Conservation (phyloP, 495 filamentous ascomycete species). For the Tuber aestivum region DNA sequence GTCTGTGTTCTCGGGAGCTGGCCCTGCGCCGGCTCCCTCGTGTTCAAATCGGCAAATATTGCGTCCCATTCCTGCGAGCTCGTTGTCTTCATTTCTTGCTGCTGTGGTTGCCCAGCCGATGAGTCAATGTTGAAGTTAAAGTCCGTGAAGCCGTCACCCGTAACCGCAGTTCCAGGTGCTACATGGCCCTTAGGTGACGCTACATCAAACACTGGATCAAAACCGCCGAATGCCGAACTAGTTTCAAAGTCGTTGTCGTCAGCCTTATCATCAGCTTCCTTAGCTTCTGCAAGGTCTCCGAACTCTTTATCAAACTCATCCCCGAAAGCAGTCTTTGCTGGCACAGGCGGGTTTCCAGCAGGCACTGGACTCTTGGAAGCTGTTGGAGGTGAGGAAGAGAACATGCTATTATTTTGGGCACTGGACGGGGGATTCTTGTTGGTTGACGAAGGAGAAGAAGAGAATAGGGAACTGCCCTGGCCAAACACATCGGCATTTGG, state of each 20-base stretch:
- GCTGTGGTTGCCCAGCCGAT: constrained; percentile 27
- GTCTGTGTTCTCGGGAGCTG: constrained; percentile 31
- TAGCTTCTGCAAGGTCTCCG: constrained; percentile 77
- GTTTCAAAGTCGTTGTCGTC: constrained; percentile 73
- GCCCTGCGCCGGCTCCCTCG: constrained; percentile 46
- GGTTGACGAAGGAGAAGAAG: constrained; percentile 15
- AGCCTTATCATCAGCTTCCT: constrained; percentile 71
- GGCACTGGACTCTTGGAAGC: constrained; percentile 37
- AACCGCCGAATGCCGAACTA: constrained; percentile 55
- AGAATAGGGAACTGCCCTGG: constrained; percentile 27
- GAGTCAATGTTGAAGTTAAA: constrained; percentile 41
- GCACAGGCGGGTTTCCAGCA: constrained; percentile 34
- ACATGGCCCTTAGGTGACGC: constrained; percentile 50
- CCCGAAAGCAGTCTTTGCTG: constrained; percentile 43
- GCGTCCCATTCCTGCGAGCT: constrained; percentile 85
- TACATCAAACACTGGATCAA: constrained; percentile 61
- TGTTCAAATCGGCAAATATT: constrained; percentile 68
- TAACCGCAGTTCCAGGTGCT: constrained; percentile 44
- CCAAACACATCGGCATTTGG: constrained; percentile 27
- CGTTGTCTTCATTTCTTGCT: constrained; percentile 40
- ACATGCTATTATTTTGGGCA: constrained; percentile 21
- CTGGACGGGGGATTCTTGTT: constrained; percentile 18
- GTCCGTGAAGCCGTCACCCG: constrained; percentile 50
- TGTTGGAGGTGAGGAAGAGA: constrained; percentile 41
- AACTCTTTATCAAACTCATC: constrained; percentile 84